phyloP scores from a whole-genome alignment of 2,329 filamentous ascomycete species.

The Phyllosticta ampelicida region DNA sequence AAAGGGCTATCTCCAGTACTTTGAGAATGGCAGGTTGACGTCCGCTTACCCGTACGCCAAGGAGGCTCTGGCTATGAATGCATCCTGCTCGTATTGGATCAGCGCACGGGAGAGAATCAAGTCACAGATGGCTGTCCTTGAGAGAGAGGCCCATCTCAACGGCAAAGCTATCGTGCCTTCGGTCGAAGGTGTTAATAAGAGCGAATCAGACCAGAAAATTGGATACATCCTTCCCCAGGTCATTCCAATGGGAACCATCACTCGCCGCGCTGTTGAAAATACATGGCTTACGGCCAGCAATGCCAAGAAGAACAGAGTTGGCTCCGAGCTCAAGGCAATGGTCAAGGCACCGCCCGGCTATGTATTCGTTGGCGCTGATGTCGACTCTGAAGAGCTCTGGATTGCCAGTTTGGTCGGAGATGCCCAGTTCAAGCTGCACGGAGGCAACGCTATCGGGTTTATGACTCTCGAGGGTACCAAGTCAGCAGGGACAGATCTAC shows the following conservation, averaged over 20 bases:
- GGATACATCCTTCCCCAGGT: conserved; percentile 92
- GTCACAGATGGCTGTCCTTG: conserved; percentile 91
- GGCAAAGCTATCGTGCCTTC: conserved; percentile 13
- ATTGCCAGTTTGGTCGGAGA: conserved; percentile 93
- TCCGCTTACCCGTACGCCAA: conserved; percentile 87
- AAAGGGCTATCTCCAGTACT: conserved; percentile 82
- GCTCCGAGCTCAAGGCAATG: conserved; percentile 96
- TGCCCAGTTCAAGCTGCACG: conserved; percentile 87
- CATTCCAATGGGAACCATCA: conserved; percentile 98
- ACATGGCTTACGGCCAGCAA: conserved; percentile 98
- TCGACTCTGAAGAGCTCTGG: conserved; percentile 96
- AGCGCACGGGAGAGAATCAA: conserved; percentile 86
- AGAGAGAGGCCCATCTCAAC: conserved; percentile 43
- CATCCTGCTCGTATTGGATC: conserved; percentile 98
- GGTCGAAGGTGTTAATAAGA: conserved; percentile 12
- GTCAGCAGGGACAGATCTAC: conserved; percentile 82
- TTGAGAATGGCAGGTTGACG: conserved; percentile 77
- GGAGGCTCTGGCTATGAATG: conserved; percentile 95
- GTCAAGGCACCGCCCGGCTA: conserved; percentile 84
- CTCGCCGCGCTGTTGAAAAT: conserved; percentile 86
- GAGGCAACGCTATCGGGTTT: conserved; percentile 94
- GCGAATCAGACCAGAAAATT: conserved; percentile 26
- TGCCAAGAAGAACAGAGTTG: conserved; percentile 89
- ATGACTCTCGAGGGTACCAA: conserved; percentile 98
- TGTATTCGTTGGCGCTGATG: conserved; percentile 89